phyloP scores from a whole-genome alignment of 805 yeast genomes.

The Saccharomycopsis schoenii region DNA sequence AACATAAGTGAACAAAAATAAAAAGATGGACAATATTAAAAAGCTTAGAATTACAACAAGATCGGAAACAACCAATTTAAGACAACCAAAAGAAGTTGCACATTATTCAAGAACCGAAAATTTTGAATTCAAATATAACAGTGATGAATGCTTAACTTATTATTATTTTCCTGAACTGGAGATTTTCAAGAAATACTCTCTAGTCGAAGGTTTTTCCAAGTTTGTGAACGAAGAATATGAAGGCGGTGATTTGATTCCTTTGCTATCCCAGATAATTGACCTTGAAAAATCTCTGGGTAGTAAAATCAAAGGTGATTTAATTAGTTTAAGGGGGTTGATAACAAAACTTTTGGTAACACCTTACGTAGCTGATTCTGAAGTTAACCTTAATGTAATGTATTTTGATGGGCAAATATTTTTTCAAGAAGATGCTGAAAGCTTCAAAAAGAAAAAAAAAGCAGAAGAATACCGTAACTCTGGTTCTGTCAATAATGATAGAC shows the following conservation, averaged over 20 bases:
- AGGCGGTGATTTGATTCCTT: slow-evolving; percentile 46
- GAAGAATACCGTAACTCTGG: background rate
- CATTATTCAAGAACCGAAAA: slow-evolving; percentile 53
- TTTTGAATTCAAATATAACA: slow-evolving; percentile 38
- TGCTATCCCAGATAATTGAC: slow-evolving; percentile 40
- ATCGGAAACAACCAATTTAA: slow-evolving; percentile 56
- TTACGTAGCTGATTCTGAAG: slow-evolving; percentile 42
- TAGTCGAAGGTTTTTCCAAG: slow-evolving; percentile 52
- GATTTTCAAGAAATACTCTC: slow-evolving; percentile 50
- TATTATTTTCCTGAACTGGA: slow-evolving; percentile 73
- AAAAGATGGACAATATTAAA: background rate
- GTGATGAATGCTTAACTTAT: slow-evolving; percentile 51
- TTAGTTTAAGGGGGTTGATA: slow-evolving; percentile 82
- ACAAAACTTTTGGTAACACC: slow-evolving; percentile 63
- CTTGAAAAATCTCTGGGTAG: slow-evolving; percentile 40
- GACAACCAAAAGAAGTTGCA: slow-evolving; percentile 80
- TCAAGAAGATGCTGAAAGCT: slow-evolving; percentile 28
- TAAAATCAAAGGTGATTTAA: slow-evolving; percentile 50
- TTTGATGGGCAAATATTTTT: slow-evolving; percentile 73
- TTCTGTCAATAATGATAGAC: slow-evolving; percentile 27
- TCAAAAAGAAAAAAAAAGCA: background rate
- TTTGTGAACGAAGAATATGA: slow-evolving; percentile 49
- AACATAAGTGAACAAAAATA: background rate
- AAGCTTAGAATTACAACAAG: slow-evolving; percentile 25
- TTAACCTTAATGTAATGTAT: slow-evolving; percentile 52